These are phyloP conservation scores for Mycena amicta DNA, from an alignment of 768 basidiomycete species.

Conservation along the genomic window DNA sequence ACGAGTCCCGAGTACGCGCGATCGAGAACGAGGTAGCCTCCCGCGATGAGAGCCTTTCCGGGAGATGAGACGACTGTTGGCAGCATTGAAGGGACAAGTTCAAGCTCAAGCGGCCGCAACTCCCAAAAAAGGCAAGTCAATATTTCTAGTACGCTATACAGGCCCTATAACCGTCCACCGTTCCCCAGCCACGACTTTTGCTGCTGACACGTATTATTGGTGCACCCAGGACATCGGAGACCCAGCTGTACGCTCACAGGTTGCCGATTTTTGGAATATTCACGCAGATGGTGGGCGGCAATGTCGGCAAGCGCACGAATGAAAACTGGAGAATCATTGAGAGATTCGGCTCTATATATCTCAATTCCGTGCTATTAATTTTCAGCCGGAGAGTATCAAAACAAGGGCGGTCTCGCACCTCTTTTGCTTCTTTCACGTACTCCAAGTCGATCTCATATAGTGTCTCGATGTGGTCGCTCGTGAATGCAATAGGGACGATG, in stretches of 20 bases:
- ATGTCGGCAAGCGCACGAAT: conserved; percentile 94
- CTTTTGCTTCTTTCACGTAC: conserved; percentile 85
- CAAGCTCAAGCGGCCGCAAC: not conserved
- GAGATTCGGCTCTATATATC: conserved; percentile 82
- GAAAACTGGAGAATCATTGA: conserved; percentile 96
- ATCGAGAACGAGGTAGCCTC: conserved; percentile 97
- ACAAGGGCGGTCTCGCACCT: conserved; percentile 54
- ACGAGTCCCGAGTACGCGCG: conserved; percentile 83
- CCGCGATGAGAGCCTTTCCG: conserved; percentile 93
- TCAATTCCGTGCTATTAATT: conserved; percentile 81
- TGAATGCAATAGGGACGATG: conserved; percentile 96
- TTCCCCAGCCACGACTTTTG: conserved; percentile 90
- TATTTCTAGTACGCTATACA: not conserved
- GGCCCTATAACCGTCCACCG: conserved; percentile 56
- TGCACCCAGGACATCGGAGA: conserved; percentile 93
- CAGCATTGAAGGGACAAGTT: conserved; percentile 18
- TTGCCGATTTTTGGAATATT: conserved; percentile 58
- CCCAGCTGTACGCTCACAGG: conserved; percentile 78
- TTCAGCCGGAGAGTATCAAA: conserved; percentile 18
- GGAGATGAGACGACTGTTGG: conserved; percentile 84
- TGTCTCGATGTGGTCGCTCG: conserved; percentile 98
- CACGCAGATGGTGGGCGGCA: conserved; percentile 73
- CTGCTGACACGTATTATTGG: conserved; percentile 80
- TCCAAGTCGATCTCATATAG: conserved; percentile 95
- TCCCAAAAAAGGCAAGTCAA: not conserved